Percentiles rank a stretch among this genome's conserved stretches.
Conservation (phyloP, 257 asterid species). For the Nicotiana paniculata region DNA sequence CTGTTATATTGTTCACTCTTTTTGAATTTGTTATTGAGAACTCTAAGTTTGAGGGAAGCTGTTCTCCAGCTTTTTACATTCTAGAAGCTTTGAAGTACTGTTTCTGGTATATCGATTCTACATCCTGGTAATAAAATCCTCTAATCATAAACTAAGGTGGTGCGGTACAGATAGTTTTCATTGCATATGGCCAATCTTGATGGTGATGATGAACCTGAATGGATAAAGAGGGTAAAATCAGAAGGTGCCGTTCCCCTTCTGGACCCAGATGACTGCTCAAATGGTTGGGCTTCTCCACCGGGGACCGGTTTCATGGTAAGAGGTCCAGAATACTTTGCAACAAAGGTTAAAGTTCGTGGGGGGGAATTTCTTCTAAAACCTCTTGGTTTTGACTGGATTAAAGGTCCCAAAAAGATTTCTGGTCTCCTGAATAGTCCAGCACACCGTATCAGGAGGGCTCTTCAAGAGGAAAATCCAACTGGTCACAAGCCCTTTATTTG, state of each 20-base stretch:
- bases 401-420: constrained; percentile 64
- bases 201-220: constrained; percentile 31
- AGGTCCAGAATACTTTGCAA: constrained; percentile 63
- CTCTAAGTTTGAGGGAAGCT: background rate
- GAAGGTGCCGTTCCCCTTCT: constrained; percentile 69
- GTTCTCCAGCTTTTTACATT: background rate
- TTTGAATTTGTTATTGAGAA: background rate
- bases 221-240: constrained; percentile 64
- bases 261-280: constrained; percentile 47
- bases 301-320: constrained; percentile 66
- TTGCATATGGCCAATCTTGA: constrained; percentile 42
- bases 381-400: constrained; percentile 84
- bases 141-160: background rate
- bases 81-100: background rate
- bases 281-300: constrained; percentile 84
- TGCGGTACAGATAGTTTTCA: constrained; percentile 9
- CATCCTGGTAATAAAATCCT: background rate
- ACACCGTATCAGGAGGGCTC: constrained; percentile 52
- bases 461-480: constrained; percentile 35
- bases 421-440: constrained; percentile 48
- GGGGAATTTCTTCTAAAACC: constrained; percentile 72
- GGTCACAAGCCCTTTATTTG: constrained; percentile 58
- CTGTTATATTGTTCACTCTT: background rate
- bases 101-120: background rate
- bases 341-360: constrained; percentile 55